A percentile compares a stretch with the other conserved stretches of the same genome.
Conservation (phyloP, 2,329 filamentous ascomycete genomes). For the Westerdykella sp. region DNA sequence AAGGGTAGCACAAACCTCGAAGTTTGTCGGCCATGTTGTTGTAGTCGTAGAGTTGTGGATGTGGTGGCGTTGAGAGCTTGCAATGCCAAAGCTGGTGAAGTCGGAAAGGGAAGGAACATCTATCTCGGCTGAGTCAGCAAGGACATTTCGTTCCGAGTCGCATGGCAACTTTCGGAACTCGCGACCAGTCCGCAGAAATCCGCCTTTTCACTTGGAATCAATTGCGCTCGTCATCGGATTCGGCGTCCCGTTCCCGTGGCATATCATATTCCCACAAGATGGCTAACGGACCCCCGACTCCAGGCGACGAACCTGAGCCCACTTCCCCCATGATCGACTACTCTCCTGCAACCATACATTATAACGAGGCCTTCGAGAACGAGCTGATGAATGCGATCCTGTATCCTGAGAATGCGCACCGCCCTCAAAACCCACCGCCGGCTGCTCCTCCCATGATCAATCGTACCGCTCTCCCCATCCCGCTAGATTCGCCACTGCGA, state of each 20-base stretch:
- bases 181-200: too few relatives aligned
- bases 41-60: conserved; percentile 2
- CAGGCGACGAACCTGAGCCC: conserved; percentile 24
- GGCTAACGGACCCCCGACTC: conserved; percentile 29
- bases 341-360: conserved; percentile 40
- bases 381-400: conserved; percentile 38
- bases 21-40: conserved; percentile 81
- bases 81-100: neutral
- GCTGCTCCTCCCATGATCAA: conserved; percentile 24
- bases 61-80: neutral
- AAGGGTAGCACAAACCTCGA: conserved; percentile 41
- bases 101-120: neutral
- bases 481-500: conserved; percentile 39
- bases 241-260: neutral
- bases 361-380: conserved; percentile 43
- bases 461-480: conserved; percentile 37
- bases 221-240: neutral
- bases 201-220: neutral
- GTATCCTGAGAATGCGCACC: conserved; percentile 21
- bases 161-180: too few relatives aligned
- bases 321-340: conserved; percentile 35
- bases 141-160: too few relatives aligned
- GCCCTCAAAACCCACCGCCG: conserved; percentile 18
- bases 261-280: conserved; percentile 2
- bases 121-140: neutral